Evolutionary conservation across 768 basidiomycete species (phyloP).

Genomic region (Inosperma sp.): DNA sequence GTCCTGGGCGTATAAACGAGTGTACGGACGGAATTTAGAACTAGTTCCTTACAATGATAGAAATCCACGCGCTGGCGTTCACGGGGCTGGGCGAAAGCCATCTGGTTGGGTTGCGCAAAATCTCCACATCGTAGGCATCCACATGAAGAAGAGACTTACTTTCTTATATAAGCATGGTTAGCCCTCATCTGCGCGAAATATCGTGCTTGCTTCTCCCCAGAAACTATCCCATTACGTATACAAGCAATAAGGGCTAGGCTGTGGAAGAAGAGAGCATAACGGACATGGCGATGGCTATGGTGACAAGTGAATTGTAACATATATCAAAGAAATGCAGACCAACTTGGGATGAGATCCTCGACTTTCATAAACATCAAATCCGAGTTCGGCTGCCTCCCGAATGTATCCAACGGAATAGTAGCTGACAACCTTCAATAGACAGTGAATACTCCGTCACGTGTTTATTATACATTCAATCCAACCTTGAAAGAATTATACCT

Average conservation of each 20-base stretch:
- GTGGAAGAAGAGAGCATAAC: conserved; percentile 67
- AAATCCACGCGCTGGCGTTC: conserved; percentile 64
- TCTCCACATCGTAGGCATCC: neutral
- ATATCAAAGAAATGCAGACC: conserved; percentile 20
- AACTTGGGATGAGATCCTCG: conserved; percentile 63
- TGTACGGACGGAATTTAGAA: neutral
- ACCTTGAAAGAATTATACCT: neutral
- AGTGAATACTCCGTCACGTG: too few species aligned
- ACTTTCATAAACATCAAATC: conserved; percentile 57
- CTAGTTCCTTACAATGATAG: conserved; percentile 49
- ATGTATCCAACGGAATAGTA: conserved; percentile 58
- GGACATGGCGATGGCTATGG: conserved; percentile 60
- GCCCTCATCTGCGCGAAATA: conserved; percentile 55
- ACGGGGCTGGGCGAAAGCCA: conserved; percentile 70
- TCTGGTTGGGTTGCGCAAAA: conserved; percentile 27
- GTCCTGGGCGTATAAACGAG: conserved; percentile 40
- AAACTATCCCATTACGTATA: conserved; percentile 42
- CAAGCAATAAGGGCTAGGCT: conserved; percentile 61
- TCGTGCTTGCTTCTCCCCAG: conserved; percentile 29
- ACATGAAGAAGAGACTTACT: conserved; percentile 32
- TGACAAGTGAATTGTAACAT: conserved; percentile 1
- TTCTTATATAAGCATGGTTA: conserved; percentile 60
- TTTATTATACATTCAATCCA: too few species aligned
- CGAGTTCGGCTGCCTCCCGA: conserved; percentile 56
- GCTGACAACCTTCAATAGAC: conserved; percentile 46